Conservation (phyloP, 1,139 yeast genomes). For the Yarrowia galli region DNA sequence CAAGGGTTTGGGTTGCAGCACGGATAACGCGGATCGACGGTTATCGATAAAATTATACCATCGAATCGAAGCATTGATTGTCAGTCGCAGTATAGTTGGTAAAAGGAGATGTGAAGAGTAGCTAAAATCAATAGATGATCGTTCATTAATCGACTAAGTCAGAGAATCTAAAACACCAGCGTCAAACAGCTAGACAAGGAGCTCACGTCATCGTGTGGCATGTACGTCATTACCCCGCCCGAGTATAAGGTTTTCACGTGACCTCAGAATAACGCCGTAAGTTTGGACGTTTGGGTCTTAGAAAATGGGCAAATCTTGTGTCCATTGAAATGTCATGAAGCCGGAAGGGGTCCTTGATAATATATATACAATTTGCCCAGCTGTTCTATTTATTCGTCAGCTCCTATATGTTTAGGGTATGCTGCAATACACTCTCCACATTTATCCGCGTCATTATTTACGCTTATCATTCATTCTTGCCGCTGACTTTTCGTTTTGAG, state of each 20-base stretch:
- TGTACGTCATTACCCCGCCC: constrained; percentile 1
- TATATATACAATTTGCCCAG: too few species aligned
- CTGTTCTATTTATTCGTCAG: too few species aligned
- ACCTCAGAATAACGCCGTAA: background rate
- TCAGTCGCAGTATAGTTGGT: background rate
- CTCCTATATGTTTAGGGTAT: too few species aligned
- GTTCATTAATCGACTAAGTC: constrained; percentile 12
- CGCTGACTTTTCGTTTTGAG: background rate
- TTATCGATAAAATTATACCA: constrained; percentile 1
- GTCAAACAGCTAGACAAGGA: background rate
- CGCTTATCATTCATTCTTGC: background rate
- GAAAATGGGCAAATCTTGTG: background rate
- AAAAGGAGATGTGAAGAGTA: background rate
- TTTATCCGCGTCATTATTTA: too few species aligned
- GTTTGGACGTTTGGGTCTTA: background rate
- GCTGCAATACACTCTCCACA: too few species aligned
- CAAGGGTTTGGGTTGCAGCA: constrained; percentile 9
- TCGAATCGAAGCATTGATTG: background rate
- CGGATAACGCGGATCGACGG: constrained; percentile 27
- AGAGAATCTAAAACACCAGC: background rate
- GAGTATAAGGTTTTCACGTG: background rate
- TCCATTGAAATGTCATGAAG: too few species aligned
- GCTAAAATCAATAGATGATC: background rate
- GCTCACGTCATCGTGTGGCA: background rate
- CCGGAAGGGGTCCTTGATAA: too few species aligned